Evolutionary conservation across 2,329 filamentous ascomycete genomes (phyloP), one percentile per base, ranked within the genome.

Genomic region (Colletotrichum tropicicola): DNA sequence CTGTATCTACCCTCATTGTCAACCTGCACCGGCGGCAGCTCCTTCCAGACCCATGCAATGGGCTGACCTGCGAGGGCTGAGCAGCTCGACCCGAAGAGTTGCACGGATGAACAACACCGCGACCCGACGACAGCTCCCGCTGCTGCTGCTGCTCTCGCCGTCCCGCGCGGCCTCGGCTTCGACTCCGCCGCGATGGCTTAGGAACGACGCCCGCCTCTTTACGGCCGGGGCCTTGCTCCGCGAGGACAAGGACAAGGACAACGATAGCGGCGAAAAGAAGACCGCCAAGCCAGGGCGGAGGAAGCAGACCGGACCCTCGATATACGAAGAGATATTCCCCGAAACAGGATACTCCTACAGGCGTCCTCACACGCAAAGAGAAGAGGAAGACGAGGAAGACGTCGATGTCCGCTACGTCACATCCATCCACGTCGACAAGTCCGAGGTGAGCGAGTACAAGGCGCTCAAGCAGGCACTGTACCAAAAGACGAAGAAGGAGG

Each of bases 61-160:
- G 66, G 58, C 63, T 66, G 66, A 66, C 28, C 52, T 57, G 23
- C 58, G 63, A 68, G 58, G 52, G 52, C 53, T 66, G 57, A 44
- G 66, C 47, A 59, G 56, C 57, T 56, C 52, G 55, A 53, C 48
- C 51, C 47, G 32, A 45, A 65, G 61, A 56, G 62, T 65, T 55
- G 61, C 65, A 65, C 61, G 51, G 35, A 65, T 67, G 61, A 56
- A 39, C 51, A 51, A 51, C 17, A 43, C 39, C 43, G 57, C 58
- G 15, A 41, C 58, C 62, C 57, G 57, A 45, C 62, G 52, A 61
- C 56, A 52, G 62, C 58, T 65, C 21, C 43, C 61, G 56, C 56
- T 54, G 61, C 59, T 37, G 59, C 55, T 52, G 59, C 57, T 32
- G 21, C 60, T 59, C 35, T 35, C 37, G 13, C 17, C 17, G 19